Evolutionary conservation across 2,329 filamentous ascomycete genomes (phyloP).

Genomic region (Trichophyton schoenleinii): DNA sequence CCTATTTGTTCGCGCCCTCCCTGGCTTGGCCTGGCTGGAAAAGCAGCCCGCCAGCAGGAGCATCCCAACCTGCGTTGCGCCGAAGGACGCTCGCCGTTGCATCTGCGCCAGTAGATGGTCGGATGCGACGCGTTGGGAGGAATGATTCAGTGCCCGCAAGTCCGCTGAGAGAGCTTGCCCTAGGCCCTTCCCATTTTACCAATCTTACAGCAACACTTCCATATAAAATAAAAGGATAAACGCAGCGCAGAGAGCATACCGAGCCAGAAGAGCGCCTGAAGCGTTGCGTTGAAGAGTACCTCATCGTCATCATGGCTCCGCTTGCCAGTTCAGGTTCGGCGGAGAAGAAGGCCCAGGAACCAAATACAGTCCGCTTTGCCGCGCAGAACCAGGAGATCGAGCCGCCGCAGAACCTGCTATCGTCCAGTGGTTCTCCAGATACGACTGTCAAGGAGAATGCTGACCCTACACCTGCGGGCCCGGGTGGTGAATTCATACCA

Average conservation of each 20-base stretch:
- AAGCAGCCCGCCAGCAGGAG: neutral
- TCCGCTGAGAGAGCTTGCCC: neutral
- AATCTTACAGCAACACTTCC: neutral
- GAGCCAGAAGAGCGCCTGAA: neutral
- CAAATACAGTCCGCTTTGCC: conserved; percentile 55
- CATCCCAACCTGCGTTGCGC: neutral
- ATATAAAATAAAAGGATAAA: neutral
- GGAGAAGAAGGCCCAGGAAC: conserved; percentile 2
- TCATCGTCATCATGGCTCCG: conserved; percentile 6
- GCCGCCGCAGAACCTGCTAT: conserved; percentile 30
- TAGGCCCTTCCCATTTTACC: neutral
- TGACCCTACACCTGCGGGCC: conserved; percentile 21
- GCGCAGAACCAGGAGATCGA: conserved; percentile 59
- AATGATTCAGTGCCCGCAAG: neutral
- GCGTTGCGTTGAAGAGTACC: neutral
- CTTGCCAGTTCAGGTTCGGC: neutral
- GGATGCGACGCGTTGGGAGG: neutral
- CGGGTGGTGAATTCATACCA: conserved; percentile 53
- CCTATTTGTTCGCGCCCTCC: conserved; percentile 1
- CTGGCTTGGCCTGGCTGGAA: neutral
- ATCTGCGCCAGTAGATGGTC: neutral
- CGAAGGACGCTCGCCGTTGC: neutral
- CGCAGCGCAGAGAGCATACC: neutral
- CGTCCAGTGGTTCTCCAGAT: conserved; percentile 15
- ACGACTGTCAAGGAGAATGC: conserved; percentile 10